Conservation (phyloP, 2,329 filamentous ascomycete genomes). For the Penicillium freii region DNA sequence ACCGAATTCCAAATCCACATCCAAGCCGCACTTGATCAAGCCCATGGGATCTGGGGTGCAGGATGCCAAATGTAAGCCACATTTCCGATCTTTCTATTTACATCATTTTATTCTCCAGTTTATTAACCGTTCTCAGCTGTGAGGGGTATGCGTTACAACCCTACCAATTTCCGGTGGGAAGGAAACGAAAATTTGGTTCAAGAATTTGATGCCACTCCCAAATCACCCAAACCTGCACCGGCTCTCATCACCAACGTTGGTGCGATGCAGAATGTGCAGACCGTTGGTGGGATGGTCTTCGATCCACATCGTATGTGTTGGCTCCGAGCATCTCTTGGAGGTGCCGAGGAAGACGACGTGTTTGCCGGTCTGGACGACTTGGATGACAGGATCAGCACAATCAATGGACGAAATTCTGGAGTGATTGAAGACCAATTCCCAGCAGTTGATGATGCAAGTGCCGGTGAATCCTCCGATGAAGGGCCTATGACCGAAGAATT, state of each 20-base stretch:
- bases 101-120: not conserved
- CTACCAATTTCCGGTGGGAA: slow-evolving; percentile 83
- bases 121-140: slow-evolving; percentile 56
- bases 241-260: slow-evolving; percentile 91
- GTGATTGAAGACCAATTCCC: slow-evolving; percentile 28
- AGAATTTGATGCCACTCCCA: slow-evolving; percentile 65
- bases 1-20: slow-evolving; percentile 32
- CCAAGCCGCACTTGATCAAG: slow-evolving; percentile 84
- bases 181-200: slow-evolving; percentile 84
- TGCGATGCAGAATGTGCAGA: slow-evolving; percentile 79
- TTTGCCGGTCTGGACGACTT: slow-evolving; percentile 95
- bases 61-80: slow-evolving; percentile 72
- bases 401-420: slow-evolving; percentile 23
- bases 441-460: slow-evolving; percentile 41
- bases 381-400: slow-evolving; percentile 58
- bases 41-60: slow-evolving; percentile 71
- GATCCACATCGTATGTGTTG: slow-evolving; percentile 97
- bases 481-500: slow-evolving; percentile 95
- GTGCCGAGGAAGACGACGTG: slow-evolving; percentile 78
- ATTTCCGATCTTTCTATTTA: not conserved
- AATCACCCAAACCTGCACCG: slow-evolving; percentile 46
- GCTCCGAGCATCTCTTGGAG: slow-evolving; percentile 65
- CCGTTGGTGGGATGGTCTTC: slow-evolving; percentile 98
- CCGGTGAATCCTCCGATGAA: slow-evolving; percentile 59
- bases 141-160: slow-evolving; percentile 96